A percentile compares a stretch with the other conserved stretches of the same genome.
phyloP scores from a whole-genome alignment of 129 eudicot species.

The Daucus carota region DNA sequence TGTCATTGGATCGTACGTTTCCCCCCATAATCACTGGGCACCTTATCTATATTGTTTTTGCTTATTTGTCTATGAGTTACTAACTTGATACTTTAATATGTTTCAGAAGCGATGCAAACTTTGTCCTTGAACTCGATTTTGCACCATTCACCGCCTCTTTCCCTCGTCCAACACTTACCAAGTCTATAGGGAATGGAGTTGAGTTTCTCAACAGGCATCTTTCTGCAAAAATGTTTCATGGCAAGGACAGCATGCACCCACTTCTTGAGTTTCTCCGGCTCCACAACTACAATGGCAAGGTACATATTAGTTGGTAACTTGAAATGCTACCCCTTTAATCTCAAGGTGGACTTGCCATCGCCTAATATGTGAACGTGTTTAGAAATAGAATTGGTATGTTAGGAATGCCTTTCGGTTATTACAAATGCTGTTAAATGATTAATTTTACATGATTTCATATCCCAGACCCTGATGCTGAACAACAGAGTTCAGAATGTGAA shows the following conservation, averaged over 20 bases:
- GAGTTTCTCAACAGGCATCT: conserved; percentile 95
- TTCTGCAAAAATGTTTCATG: conserved; percentile 96
- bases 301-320: conserved; percentile 11
- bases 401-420: not conserved
- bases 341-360: not conserved
- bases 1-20: conserved; percentile 54
- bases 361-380: not conserved
- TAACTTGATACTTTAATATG: not conserved
- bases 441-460: not conserved
- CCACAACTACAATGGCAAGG: conserved; percentile 86
- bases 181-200: conserved; percentile 92
- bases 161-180: conserved; percentile 83
- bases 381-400: not conserved
- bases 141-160: conserved; percentile 81
- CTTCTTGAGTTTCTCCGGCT: conserved; percentile 77
- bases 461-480: conserved; percentile 87
- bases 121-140: conserved; percentile 90
- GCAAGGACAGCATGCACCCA: conserved; percentile 91
- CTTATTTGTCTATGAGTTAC: not conserved
- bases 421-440: not conserved
- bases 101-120: conserved; percentile 59
- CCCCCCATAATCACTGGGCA: not conserved
- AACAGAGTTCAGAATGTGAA: conserved; percentile 66
- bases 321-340: too few species aligned
- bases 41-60: not conserved